Evolutionary conservation across 2,329 filamentous ascomycete genomes (phyloP), one percentile per base, ranked within the genome.

Genomic region (Fusarium sp.): DNA sequence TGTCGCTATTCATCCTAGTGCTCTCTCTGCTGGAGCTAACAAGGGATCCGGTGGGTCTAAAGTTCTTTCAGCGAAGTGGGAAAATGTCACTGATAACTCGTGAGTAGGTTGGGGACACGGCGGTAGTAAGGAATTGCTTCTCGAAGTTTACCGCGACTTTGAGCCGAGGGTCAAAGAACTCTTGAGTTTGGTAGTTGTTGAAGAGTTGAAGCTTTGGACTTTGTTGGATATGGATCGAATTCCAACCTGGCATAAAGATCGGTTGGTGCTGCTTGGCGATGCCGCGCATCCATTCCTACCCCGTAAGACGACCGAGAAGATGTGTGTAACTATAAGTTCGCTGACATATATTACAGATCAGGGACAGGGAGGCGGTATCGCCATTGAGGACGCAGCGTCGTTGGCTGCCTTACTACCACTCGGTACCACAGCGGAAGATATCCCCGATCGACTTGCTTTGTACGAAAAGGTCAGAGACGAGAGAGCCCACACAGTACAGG

Each of bases 211-310:
- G 54, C 77, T 87, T 1, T 90, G 87, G 87, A 83, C 82, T 21
- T 75, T 90, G 2, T 73, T 89, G 6, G 89, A 92, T 65, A 89
- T 90, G 85, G 82, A 86, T 6, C 77, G 81, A 2, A 74, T 91
- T 17, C 81, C 83, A 0, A 80, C 77, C 0, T 92, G 88, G 85
- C 78, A 81, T 0, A 82, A 84, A 4, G 84, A 77, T 1, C 82
- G 79, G 7, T 73, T 91, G 19, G 87, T 83, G 1, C 74, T 91
- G 0, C 75, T 92, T 1, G 89, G 90, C 0, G 89, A 92, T 72
- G 88, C 89, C 0, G 89, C 88, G 0, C 89, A 92, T 73, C 88
- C 89, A 0, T 91, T 91, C 69, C 78, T 88, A 1, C 89, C 88
- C 6, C 69, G 67, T 69, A 15, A 38, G 67, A 49, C 10, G 0